Percentiles rank a stretch among this genome's conserved stretches.
phyloP scores from a whole-genome alignment of 352 stramenopile genomes.

The Phytophthora foliorum region DNA sequence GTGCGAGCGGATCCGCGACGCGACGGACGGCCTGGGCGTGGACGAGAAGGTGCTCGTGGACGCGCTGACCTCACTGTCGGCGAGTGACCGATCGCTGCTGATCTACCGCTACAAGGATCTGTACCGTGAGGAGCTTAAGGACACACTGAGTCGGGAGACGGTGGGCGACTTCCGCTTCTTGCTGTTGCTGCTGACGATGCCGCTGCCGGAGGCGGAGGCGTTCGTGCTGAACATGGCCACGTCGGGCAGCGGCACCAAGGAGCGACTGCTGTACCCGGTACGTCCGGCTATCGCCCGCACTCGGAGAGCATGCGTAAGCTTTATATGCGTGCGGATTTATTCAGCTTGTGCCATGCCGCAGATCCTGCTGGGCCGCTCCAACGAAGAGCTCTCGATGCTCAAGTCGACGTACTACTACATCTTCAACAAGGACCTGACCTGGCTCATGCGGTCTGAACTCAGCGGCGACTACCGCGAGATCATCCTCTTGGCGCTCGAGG shows the following conservation, averaged over 20 bases:
- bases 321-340: background rate
- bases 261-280: conserved; percentile 80
- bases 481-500: conserved; percentile 70
- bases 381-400: conserved; percentile 78
- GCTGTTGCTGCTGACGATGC: conserved; percentile 67
- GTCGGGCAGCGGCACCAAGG: conserved; percentile 58
- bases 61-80: conserved; percentile 52
- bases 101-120: conserved; percentile 78
- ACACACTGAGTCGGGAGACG: conserved; percentile 72
- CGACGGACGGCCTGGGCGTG: conserved; percentile 76
- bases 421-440: conserved; percentile 77
- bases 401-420: conserved; percentile 83
- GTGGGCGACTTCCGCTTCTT: conserved; percentile 79
- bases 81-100: conserved; percentile 66
- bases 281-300: background rate
- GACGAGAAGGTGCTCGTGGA: conserved; percentile 72
- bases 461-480: conserved; percentile 78
- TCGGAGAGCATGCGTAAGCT: background rate
- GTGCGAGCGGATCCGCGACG: conserved; percentile 64
- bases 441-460: conserved; percentile 70
- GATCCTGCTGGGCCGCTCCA: conserved; percentile 78
- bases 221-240: conserved; percentile 72
- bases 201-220: conserved; percentile 71
- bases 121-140: conserved; percentile 65
- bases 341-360: conserved; percentile 16